Conservation (phyloP, 148 eudicot genomes). For the Pharnaceum exiguum region DNA sequence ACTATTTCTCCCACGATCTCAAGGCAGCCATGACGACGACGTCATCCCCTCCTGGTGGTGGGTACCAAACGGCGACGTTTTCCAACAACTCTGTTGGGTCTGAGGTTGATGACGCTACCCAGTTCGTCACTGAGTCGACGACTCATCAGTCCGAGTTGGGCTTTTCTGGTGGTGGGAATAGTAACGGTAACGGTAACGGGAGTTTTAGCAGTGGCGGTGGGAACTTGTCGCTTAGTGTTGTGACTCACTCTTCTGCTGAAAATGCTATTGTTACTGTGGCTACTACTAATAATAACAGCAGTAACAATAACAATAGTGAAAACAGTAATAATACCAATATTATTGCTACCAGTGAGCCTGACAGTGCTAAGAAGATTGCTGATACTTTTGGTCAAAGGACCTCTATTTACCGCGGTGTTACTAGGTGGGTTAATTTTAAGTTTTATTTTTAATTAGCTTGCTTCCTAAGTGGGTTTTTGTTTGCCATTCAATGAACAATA, state of each 20-base stretch:
- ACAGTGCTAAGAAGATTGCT: constrained; percentile 49
- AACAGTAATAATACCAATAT: constrained; percentile 1
- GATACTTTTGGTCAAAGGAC: constrained; percentile 96
- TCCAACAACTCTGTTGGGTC: constrained; percentile 87
- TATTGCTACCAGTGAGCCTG: constrained; percentile 26
- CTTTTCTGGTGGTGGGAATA: no score
- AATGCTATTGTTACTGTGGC: no score
- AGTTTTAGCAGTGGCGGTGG: constrained; percentile 23
- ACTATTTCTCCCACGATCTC: constrained; percentile 27
- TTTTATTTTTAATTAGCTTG: background rate
- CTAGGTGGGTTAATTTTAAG: constrained; percentile 41
- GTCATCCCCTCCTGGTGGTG: no score
- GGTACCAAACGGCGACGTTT: constrained; percentile 35
- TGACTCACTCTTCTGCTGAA: no score
- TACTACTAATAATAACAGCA: no score
- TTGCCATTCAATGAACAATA: background rate
- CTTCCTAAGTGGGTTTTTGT: background rate
- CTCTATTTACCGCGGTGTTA: constrained; percentile 94
- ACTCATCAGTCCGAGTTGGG: no score
- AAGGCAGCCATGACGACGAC: constrained; percentile 24
- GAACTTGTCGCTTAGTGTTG: constrained; percentile 50
- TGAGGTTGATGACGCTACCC: constrained; percentile 57
- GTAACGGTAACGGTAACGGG: no score
- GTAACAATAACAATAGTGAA: no score
- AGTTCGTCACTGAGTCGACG: background rate